These are phyloP conservation scores for Moricandia moricandioides DNA, from an alignment of 345 rosid species.

Conservation along the genomic window DNA sequence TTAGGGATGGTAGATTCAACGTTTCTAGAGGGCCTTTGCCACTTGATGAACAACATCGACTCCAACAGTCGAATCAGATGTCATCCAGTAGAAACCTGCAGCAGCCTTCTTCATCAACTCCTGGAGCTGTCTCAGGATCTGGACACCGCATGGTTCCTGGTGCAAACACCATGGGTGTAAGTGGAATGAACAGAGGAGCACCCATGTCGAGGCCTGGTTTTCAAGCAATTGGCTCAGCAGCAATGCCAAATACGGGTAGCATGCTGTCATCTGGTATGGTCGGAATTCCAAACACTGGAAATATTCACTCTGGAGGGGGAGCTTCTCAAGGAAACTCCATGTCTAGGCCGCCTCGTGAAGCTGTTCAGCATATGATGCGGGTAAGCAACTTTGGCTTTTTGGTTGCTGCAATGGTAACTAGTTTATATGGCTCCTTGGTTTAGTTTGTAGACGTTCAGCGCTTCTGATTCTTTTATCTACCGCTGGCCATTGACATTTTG, in stretches of 20 bases:
- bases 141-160: conserved; percentile 59
- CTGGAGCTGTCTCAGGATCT: conserved; percentile 68
- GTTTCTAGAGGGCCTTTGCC: conserved; percentile 71
- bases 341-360: conserved; percentile 78
- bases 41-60: conserved; percentile 78
- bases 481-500: conserved; percentile 18
- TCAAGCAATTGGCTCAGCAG: conserved; percentile 72
- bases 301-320: conserved; percentile 63
- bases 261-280: conserved; percentile 68
- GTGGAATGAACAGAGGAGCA: conserved; percentile 67
- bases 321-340: conserved; percentile 76
- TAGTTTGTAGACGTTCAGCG: conserved; percentile 18
- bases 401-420: conserved; percentile 15
- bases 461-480: conserved; percentile 16
- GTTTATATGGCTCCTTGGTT: conserved; percentile 12
- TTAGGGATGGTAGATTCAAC: conserved; percentile 72
- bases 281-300: conserved; percentile 66
- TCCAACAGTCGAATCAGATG: conserved; percentile 72
- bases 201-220: conserved; percentile 75
- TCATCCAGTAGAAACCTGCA: conserved; percentile 63
- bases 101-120: conserved; percentile 65
- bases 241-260: conserved; percentile 61
- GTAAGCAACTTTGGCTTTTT: conserved; percentile 43
- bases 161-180: conserved; percentile 71
- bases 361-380: conserved; percentile 71